Evolutionary conservation across 768 basidiomycete genomes (phyloP).

Genomic region (Butyriboletus loyo): DNA sequence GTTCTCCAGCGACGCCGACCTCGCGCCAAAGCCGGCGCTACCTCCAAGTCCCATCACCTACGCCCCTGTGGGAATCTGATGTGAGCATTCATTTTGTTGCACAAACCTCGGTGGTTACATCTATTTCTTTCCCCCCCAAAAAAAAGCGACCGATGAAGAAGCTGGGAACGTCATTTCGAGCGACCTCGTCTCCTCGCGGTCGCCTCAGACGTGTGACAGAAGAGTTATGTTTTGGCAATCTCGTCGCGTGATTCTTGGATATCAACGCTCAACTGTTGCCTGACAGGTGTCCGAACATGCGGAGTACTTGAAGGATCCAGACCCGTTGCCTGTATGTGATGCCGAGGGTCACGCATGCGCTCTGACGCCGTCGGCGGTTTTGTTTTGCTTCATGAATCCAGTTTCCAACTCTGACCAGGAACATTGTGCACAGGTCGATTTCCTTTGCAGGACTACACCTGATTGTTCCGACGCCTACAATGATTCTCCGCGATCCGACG

Average conservation of each 20-base stretch:
- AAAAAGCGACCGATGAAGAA: slow-evolving; percentile 2
- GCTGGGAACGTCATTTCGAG: slow-evolving; percentile 7
- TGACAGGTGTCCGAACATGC: slow-evolving; percentile 9
- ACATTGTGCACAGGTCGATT: slow-evolving; percentile 6
- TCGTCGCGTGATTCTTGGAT: background rate
- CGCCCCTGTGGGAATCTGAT: slow-evolving; percentile 8
- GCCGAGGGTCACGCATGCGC: background rate
- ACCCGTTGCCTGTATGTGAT: background rate
- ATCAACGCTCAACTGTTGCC: background rate
- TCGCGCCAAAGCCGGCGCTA: background rate
- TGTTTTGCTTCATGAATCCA: background rate
- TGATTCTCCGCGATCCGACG: slow-evolving; percentile 8
- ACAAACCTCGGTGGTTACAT: no score
- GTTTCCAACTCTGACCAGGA: slow-evolving; percentile 7
- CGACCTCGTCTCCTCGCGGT: slow-evolving; percentile 10
- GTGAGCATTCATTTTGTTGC: slow-evolving; percentile 1
- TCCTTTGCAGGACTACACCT: background rate
- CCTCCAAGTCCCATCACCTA: slow-evolving; percentile 18
- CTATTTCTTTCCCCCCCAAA: background rate
- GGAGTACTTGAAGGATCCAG: background rate
- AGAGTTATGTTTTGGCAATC: slow-evolving; percentile 13
- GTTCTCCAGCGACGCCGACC: background rate
- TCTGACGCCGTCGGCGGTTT: background rate
- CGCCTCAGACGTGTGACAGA: slow-evolving; percentile 17
- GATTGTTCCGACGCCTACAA: background rate